phyloP scores from a whole-genome alignment of 352 stramenopile genomes.

The Pythium myriotylum region DNA sequence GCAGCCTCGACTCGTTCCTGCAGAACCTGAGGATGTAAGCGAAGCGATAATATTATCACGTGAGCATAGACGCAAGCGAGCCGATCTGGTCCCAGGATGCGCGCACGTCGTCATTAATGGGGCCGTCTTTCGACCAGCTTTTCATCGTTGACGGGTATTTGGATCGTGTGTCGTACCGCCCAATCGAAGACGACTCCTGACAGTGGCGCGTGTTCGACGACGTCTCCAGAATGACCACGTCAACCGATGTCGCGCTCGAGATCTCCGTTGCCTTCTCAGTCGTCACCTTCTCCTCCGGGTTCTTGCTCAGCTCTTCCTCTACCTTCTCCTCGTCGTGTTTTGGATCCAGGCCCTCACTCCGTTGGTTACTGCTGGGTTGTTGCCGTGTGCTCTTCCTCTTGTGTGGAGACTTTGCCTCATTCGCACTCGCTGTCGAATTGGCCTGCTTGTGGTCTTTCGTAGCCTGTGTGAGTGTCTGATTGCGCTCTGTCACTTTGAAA shows the following conservation, averaged over 20 bases:
- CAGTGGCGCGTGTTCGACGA: not conserved
- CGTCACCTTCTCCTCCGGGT: too few species aligned
- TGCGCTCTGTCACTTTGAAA: slow-evolving; percentile 71
- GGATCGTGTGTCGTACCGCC: slow-evolving; percentile 1
- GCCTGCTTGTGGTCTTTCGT: slow-evolving; percentile 8
- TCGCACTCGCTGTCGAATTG: not conserved
- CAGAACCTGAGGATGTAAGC: slow-evolving; percentile 39
- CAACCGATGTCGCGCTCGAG: too few species aligned
- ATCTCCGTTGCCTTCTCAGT: too few species aligned
- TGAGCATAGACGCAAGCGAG: slow-evolving; percentile 22
- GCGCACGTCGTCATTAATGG: slow-evolving; percentile 13
- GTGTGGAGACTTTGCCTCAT: not conserved
- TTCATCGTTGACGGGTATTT: slow-evolving; percentile 52
- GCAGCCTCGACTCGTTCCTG: slow-evolving; percentile 65
- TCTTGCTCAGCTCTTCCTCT: too few species aligned
- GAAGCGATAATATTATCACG: slow-evolving; percentile 15
- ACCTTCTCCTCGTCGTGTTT: too few species aligned
- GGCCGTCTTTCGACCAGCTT: slow-evolving; percentile 32
- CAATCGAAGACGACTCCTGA: not conserved
- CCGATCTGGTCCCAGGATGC: slow-evolving; percentile 30
- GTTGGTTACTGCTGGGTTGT: too few species aligned
- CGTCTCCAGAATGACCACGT: not conserved
- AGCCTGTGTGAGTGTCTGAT: slow-evolving; percentile 37
- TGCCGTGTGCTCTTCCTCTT: not conserved
- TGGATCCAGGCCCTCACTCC: too few species aligned